phyloP scores from a whole-genome alignment of 306 rosid genomes.

The Dicorynia guianensis region DNA sequence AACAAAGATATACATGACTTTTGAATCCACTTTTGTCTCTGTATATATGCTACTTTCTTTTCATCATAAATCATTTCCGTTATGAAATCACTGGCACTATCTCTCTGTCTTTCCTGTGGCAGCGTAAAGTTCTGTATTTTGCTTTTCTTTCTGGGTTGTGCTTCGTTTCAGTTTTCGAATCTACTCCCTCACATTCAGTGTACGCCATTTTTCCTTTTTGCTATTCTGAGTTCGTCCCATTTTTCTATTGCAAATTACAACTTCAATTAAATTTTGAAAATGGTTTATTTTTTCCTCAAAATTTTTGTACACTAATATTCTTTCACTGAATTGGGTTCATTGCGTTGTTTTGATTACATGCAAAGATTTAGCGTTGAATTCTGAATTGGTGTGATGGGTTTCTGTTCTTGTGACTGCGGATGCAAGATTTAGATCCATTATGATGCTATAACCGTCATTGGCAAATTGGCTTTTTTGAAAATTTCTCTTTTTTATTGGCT shows the following conservation, averaged over 20 bases:
- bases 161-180: slow-evolving; percentile 23
- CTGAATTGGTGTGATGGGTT: slow-evolving; percentile 23
- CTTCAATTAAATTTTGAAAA: neutral
- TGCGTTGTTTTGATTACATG: slow-evolving; percentile 51
- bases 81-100: slow-evolving; percentile 15
- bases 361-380: slow-evolving; percentile 50
- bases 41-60: slow-evolving; percentile 23
- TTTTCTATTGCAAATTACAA: neutral
- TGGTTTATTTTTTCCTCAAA: neutral
- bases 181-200: slow-evolving; percentile 45
- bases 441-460: slow-evolving; percentile 16
- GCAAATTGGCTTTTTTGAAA: slow-evolving; percentile 16
- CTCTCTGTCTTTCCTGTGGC: neutral
- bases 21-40: slow-evolving; percentile 42
- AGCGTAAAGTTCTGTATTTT: neutral
- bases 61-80: slow-evolving; percentile 40
- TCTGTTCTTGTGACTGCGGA: slow-evolving; percentile 24
- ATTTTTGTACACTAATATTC: slow-evolving; percentile 40
- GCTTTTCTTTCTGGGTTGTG: slow-evolving; percentile 29
- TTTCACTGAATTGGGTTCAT: slow-evolving; percentile 33
- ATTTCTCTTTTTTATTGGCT: slow-evolving; percentile 27
- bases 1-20: slow-evolving; percentile 32
- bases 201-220: slow-evolving; percentile 32
- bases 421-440: slow-evolving; percentile 56
- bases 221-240: neutral